Percentiles rank a stretch among this genome's conserved stretches.
Conservation (phyloP, 805 yeast genomes). For the Kuraishia cidri region DNA sequence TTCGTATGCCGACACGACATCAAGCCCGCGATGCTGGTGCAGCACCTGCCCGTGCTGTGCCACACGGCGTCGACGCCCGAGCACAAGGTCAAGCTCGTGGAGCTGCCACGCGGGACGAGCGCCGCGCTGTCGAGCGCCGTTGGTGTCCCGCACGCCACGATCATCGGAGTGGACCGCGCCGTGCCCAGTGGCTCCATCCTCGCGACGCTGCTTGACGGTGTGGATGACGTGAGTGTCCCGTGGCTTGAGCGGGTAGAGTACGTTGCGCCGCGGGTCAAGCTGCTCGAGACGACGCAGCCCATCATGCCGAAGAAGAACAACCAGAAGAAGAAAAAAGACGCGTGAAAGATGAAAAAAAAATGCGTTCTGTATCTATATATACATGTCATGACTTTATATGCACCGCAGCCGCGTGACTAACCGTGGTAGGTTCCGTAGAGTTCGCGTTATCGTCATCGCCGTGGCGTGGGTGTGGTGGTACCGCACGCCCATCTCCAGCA, state of each 20-base stretch:
- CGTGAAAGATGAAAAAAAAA: no score
- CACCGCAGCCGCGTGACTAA: no score
- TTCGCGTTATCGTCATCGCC: no score
- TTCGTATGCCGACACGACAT: conserved; percentile 58
- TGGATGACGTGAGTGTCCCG: conserved; percentile 30
- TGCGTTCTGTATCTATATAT: no score
- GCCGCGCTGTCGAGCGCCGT: conserved; percentile 20
- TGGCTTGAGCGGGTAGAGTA: conserved; percentile 32
- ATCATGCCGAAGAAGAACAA: conserved; percentile 20
- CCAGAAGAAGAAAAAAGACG: conserved; percentile 10
- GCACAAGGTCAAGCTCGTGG: conserved; percentile 43
- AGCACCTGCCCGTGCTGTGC: conserved; percentile 50
- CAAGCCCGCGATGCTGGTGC: conserved; percentile 36
- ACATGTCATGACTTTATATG: no score
- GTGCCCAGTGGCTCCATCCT: conserved; percentile 18
- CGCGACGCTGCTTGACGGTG: conserved; percentile 7
- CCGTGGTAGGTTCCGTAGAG: no score
- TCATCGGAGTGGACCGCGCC: conserved; percentile 24
- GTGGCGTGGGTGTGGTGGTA: no score
- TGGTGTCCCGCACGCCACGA: conserved; percentile 18
- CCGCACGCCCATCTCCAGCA: no score
- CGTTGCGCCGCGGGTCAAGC: conserved; percentile 27
- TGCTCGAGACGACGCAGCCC: conserved; percentile 38
- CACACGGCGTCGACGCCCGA: conserved; percentile 29
- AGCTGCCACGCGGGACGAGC: conserved; percentile 41